phyloP scores from a whole-genome alignment of 768 basidiomycete genomes.

The Rickenella mellea region DNA sequence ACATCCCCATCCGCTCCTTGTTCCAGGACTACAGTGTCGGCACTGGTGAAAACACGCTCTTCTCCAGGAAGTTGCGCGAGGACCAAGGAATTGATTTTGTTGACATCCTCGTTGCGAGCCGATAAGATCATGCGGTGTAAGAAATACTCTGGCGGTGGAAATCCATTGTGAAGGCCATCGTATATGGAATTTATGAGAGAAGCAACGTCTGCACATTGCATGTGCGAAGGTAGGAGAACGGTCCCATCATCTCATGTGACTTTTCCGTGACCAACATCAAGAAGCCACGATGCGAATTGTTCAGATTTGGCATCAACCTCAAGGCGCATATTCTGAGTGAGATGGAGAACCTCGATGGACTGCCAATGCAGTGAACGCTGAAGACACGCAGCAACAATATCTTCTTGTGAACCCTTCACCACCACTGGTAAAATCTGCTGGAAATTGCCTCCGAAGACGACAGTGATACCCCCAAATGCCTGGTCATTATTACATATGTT shows the following conservation, averaged over 20 bases:
- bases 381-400: constrained; percentile 29
- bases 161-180: too few relatives aligned
- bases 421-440: constrained; percentile 38
- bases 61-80: constrained; percentile 12
- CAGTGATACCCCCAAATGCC: constrained; percentile 35
- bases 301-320: constrained; percentile 15
- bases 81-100: constrained; percentile 19
- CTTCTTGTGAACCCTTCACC: constrained; percentile 20
- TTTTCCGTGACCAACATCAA: constrained; percentile 26
- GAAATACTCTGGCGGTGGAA: constrained; percentile 22
- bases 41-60: constrained; percentile 10
- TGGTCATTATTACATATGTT: constrained; percentile 20
- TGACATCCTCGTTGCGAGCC: constrained; percentile 24
- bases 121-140: constrained; percentile 25
- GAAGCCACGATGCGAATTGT: constrained; percentile 27
- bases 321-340: constrained; percentile 33
- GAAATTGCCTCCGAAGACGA: constrained; percentile 42
- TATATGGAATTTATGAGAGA: too few relatives aligned
- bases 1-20: constrained; percentile 12
- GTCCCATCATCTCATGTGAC: constrained; percentile 10
- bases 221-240: constrained; percentile 18
- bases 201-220: constrained; percentile 16
- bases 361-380: constrained; percentile 29
- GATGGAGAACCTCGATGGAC: constrained; percentile 20
- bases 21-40: constrained; percentile 13